Evolutionary conservation across 129 eudicot species (phyloP).

Genomic region (Pseudognaphalium luteoalbum): DNA sequence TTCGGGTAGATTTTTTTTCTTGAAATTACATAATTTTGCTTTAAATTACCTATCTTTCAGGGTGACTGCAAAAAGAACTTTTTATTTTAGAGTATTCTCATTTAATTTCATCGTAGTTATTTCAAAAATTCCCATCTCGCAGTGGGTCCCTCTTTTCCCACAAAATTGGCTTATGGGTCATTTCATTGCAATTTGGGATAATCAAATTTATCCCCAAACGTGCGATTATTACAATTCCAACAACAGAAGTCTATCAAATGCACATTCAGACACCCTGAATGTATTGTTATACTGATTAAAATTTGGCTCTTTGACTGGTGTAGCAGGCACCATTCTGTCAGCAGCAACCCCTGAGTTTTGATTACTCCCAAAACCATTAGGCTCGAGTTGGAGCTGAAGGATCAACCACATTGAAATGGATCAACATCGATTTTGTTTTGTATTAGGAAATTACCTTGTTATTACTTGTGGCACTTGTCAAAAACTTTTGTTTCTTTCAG

Average conservation of each 20-base stretch:
- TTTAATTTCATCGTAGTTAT: not conserved
- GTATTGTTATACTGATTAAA: not conserved
- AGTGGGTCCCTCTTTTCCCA: not conserved
- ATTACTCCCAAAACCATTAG: conserved; percentile 77
- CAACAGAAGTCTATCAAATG: not conserved
- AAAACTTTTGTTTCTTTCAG: not conserved
- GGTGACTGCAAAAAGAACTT: not conserved
- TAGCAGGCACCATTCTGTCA: conserved; percentile 86
- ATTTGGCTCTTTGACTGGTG: conserved; percentile 15
- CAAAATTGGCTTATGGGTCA: not conserved
- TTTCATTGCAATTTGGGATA: not conserved
- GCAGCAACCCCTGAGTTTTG: conserved; percentile 98
- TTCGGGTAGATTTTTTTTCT: not conserved
- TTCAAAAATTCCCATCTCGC: not conserved
- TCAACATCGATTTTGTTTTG: conserved; percentile 10
- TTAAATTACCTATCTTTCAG: not conserved
- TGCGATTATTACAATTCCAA: not conserved
- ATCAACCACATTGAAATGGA: conserved; percentile 19
- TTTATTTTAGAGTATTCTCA: not conserved
- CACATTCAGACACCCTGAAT: not conserved
- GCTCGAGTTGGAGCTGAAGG: conserved; percentile 21
- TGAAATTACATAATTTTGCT: not conserved
- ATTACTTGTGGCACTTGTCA: not conserved
- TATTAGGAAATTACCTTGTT: not conserved
- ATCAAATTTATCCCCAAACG: not conserved